Conservation (phyloP, 2,329 filamentous ascomycete species). For the Colletotrichum tropicale region DNA sequence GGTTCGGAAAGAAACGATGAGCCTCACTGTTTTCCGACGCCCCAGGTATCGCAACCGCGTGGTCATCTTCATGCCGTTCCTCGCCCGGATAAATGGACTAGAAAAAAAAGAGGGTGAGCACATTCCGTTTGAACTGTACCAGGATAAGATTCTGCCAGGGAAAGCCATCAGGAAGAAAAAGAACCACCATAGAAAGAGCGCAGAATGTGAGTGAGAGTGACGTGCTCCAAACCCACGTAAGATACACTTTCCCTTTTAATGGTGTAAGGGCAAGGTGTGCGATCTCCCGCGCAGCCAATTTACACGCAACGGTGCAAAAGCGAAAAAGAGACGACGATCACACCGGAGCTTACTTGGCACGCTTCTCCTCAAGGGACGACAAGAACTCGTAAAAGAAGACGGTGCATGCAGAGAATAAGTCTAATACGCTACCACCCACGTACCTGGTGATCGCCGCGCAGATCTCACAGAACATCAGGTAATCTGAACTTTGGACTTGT, state of each 20-base stretch:
- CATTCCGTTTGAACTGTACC: not conserved
- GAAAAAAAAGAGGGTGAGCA: not conserved
- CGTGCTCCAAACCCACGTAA: not conserved
- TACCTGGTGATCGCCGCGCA: slow-evolving; percentile 7
- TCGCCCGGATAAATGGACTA: not conserved
- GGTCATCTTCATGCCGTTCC: not conserved
- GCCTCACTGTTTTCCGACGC: not conserved
- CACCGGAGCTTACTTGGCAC: not conserved
- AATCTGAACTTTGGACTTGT: slow-evolving; percentile 7
- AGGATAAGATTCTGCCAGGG: not conserved
- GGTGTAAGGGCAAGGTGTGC: not conserved
- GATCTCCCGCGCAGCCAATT: not conserved
- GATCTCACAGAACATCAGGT: slow-evolving; percentile 14
- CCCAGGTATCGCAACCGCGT: not conserved
- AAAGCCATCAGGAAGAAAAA: not conserved
- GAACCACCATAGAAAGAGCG: not conserved
- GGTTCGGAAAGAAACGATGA: not conserved
- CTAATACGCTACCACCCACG: not conserved
- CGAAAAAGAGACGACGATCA: not conserved
- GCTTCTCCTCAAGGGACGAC: not conserved
- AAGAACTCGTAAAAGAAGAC: not conserved
- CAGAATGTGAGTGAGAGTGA: not conserved
- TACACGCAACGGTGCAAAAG: not conserved
- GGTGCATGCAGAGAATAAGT: not conserved
- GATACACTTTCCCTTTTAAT: not conserved